phyloP scores from a whole-genome alignment of 352 stramenopile genomes.

The Phytopythium mirpurense region DNA sequence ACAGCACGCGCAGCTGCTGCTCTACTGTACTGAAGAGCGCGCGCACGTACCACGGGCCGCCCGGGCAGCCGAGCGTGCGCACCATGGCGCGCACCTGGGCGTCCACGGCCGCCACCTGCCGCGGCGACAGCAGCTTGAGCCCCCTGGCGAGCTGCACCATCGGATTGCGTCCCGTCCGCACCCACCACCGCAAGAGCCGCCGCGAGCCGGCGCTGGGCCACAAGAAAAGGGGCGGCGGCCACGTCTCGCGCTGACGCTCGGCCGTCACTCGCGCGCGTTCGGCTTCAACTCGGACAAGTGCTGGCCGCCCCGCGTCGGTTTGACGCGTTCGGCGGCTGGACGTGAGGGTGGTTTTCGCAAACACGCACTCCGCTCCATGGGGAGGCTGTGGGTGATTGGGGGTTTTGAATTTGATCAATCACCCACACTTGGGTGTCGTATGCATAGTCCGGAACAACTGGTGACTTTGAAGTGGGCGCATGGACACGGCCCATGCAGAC shows the following conservation, averaged over 20 bases:
- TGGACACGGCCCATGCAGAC: background rate
- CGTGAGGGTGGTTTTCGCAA: constrained; percentile 2
- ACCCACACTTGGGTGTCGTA: background rate
- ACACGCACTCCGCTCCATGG: no score
- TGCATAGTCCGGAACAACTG: background rate
- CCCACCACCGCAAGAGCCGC: no score
- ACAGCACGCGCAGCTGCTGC: no score
- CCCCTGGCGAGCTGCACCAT: constrained; percentile 63
- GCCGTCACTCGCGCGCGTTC: constrained; percentile 7
- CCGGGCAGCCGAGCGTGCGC: constrained; percentile 45
- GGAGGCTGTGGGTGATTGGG: background rate
- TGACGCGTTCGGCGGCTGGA: background rate
- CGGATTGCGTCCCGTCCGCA: background rate
- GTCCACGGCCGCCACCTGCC: constrained; percentile 38
- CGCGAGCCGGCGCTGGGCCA: no score
- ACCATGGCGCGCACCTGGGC: constrained; percentile 74
- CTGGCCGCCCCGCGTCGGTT: background rate
- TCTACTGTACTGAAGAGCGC: no score
- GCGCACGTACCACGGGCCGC: constrained; percentile 48
- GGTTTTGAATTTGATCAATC: background rate
- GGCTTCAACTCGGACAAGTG: constrained; percentile 4
- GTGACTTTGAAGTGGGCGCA: background rate
- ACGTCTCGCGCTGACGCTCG: constrained; percentile 1
- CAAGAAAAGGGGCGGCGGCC: background rate
- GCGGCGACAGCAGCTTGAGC: constrained; percentile 33